Evolutionary conservation across 306 rosid species (phyloP).

Genomic region (Elaeagnus macrophylla): DNA sequence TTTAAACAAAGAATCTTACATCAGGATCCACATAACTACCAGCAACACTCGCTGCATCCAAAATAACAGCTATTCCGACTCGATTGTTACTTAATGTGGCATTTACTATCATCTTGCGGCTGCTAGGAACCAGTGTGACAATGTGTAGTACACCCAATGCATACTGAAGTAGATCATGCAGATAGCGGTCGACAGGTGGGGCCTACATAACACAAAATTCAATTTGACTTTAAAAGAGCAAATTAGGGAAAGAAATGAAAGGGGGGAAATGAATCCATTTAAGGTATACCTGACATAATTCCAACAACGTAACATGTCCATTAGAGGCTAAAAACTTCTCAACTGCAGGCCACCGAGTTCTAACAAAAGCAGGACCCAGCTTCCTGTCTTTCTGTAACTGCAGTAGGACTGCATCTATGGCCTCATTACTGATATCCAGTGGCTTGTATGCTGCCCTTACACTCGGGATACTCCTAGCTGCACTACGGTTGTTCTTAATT

Average conservation of each 20-base stretch:
- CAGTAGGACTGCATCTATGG: conserved; percentile 74
- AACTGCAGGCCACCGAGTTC: conserved; percentile 78
- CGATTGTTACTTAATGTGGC: conserved; percentile 85
- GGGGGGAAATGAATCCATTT: neutral
- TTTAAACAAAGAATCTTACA: conserved; percentile 32
- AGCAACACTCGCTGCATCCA: conserved; percentile 92
- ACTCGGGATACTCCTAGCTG: conserved; percentile 70
- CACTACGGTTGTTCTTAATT: conserved; percentile 71
- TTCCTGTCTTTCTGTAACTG: conserved; percentile 93
- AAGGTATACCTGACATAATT: conserved; percentile 79
- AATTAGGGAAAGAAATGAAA: neutral
- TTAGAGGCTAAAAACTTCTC: conserved; percentile 69
- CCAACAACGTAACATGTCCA: conserved; percentile 88
- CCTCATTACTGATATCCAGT: conserved; percentile 83
- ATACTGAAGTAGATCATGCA: conserved; percentile 95
- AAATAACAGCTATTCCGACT: conserved; percentile 77
- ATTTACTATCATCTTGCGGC: conserved; percentile 87
- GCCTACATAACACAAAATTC: conserved; percentile 50
- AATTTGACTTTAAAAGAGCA: neutral
- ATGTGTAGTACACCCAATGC: conserved; percentile 93
- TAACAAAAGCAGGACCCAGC: conserved; percentile 88
- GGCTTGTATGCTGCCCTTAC: conserved; percentile 93
- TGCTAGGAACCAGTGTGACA: conserved; percentile 85
- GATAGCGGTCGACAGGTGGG: conserved; percentile 87
- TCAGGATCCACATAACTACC: conserved; percentile 85